A percentile compares a stretch with the other conserved stretches of the same genome.
These are phyloP conservation scores for Sphagnurus paluster DNA, from an alignment of 1,284 basidiomycete genomes.

Conservation along the genomic window DNA sequence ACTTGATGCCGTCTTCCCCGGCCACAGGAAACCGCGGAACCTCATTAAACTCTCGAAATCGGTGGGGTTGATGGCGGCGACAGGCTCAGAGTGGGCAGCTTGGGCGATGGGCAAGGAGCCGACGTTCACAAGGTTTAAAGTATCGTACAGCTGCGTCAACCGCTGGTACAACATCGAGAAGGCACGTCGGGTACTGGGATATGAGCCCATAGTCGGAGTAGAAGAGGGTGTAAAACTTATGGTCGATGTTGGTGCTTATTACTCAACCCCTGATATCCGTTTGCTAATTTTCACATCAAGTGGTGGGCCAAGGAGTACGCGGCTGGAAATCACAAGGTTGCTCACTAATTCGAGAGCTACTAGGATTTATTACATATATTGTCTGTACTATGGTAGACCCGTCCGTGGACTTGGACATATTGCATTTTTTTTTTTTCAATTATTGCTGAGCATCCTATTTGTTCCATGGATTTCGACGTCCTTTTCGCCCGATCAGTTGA, in stretches of 20 bases:
- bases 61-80: conserved; percentile 72
- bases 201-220: conserved; percentile 88
- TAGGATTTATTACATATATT: conserved; percentile 1
- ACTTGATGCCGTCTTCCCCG: conserved; percentile 63
- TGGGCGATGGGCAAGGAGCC: conserved; percentile 81
- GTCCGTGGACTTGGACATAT: conserved; percentile 9
- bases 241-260: conserved; percentile 56
- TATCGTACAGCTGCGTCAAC: conserved; percentile 71
- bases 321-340: conserved; percentile 34
- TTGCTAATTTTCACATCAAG: conserved; percentile 22
- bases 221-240: conserved; percentile 86
- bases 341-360: conserved; percentile 24
- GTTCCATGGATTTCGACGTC: background rate
- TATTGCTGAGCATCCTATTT: background rate
- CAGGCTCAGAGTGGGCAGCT: conserved; percentile 73
- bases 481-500: background rate
- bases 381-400: conserved; percentile 11
- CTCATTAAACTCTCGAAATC: conserved; percentile 60
- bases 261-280: background rate
- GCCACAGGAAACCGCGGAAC: conserved; percentile 34
- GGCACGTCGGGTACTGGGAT: conserved; percentile 88
- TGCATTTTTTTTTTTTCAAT: background rate
- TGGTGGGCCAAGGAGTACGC: conserved; percentile 47
- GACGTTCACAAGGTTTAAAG: conserved; percentile 89
- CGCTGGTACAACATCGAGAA: conserved; percentile 97